phyloP scores from a whole-genome alignment of 495 filamentous ascomycete genomes.

The Penicillium mononematosum region DNA sequence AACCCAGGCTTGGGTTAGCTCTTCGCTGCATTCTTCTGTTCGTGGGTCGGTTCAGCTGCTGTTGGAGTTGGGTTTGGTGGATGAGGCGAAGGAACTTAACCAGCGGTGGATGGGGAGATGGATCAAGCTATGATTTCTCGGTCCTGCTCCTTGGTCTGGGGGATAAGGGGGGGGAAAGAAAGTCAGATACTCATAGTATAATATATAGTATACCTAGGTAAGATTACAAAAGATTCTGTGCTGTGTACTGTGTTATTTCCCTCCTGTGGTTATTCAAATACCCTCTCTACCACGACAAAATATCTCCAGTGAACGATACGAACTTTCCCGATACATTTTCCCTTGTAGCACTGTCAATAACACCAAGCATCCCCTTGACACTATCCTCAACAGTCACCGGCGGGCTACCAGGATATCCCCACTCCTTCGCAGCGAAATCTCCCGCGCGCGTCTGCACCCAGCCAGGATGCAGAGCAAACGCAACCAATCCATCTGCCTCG shows the following conservation, averaged over 20 bases:
- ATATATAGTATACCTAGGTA: too few species aligned
- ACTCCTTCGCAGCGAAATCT: constrained; percentile 32
- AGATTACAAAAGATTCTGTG: neutral
- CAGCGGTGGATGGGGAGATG: constrained; percentile 67
- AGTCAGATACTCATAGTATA: too few species aligned
- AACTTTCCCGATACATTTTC: constrained; percentile 40
- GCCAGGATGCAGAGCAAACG: constrained; percentile 31
- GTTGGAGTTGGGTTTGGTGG: constrained; percentile 64
- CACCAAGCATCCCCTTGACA: constrained; percentile 32
- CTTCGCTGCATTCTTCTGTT: constrained; percentile 60
- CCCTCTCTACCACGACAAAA: constrained; percentile 12
- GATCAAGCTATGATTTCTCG: constrained; percentile 31
- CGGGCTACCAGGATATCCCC: constrained; percentile 22
- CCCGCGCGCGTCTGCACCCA: constrained; percentile 47
- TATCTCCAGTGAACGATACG: constrained; percentile 20
- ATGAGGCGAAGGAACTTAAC: constrained; percentile 63
- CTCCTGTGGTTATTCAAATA: neutral
- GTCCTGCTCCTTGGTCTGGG: neutral
- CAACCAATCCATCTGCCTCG: constrained; percentile 35
- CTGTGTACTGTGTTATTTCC: neutral
- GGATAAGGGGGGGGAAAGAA: neutral
- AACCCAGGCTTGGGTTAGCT: constrained; percentile 68
- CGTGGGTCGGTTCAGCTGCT: constrained; percentile 60
- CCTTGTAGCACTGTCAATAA: constrained; percentile 36
- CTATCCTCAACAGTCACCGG: constrained; percentile 30